Evolutionary conservation across 2,329 filamentous ascomycete species (phyloP).

Genomic region (Fusarium acutatum): DNA sequence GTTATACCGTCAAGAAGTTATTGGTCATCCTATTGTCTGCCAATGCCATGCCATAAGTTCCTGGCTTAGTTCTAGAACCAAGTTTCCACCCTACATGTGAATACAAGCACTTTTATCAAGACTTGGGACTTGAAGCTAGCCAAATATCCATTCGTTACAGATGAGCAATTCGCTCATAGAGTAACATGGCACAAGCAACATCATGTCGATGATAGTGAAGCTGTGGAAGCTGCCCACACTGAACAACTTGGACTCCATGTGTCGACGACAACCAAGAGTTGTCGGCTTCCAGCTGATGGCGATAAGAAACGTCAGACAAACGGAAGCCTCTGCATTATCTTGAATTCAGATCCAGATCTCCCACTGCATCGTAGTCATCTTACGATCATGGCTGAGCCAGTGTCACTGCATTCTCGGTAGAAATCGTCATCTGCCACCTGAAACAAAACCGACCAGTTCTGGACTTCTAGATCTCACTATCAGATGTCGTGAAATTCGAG

Average conservation of each 20-base stretch:
- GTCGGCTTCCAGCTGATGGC: not conserved
- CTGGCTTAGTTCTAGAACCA: not conserved
- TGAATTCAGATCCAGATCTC: not conserved
- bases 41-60: not conserved
- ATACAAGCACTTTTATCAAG: not conserved
- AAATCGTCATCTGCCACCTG: not conserved
- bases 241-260: not conserved
- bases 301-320: not conserved
- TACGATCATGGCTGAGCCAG: not conserved
- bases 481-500: not conserved
- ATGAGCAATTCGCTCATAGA: not conserved
- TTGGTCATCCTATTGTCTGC: not conserved
- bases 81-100: not conserved
- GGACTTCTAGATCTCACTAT: not conserved
- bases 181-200: not conserved
- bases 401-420: not conserved
- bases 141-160: not conserved
- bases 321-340: not conserved
- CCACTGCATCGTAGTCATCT: not conserved
- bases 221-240: not conserved
- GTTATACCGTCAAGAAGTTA: not conserved
- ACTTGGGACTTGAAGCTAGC: not conserved
- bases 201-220: not conserved
- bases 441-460: not conserved
- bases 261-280: too few relatives aligned